Evolutionary conservation across 192 early-diverging fungal genomes (phyloP).

Genomic region (Coemansia sp.): DNA sequence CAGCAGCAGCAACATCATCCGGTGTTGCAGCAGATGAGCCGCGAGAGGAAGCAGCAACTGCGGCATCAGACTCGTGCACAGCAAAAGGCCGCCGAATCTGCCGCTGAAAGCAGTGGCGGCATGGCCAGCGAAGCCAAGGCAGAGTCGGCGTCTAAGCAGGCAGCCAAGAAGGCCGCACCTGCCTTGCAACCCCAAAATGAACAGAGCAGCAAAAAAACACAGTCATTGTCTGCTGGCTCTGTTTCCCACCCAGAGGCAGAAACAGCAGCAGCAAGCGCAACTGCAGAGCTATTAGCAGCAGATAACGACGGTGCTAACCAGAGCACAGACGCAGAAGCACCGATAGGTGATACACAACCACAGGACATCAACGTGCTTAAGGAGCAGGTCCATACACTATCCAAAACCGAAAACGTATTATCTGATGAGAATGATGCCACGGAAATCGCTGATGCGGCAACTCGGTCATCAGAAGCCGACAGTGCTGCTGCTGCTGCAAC

Average conservation of each 20-base stretch:
- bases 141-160: not conserved
- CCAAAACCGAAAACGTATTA: too few species aligned
- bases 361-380: too few species aligned
- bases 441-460: too few species aligned
- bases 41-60: constrained; percentile 49
- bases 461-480: too few species aligned
- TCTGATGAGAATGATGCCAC: not conserved
- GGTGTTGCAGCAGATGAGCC: constrained; percentile 41
- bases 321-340: too few species aligned
- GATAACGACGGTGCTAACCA: not conserved
- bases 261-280: constrained; percentile 15
- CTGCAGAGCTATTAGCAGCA: not conserved
- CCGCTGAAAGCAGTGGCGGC: not conserved
- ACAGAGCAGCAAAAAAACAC: not conserved
- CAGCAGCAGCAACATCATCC: constrained; percentile 25
- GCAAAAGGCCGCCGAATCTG: constrained; percentile 8
- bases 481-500: not conserved
- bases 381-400: too few species aligned
- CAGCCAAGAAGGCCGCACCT: not conserved
- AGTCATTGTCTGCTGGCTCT: not conserved
- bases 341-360: not conserved
- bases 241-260: not conserved
- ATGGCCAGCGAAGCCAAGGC: not conserved
- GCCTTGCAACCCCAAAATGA: not conserved
- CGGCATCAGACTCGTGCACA: constrained; percentile 22